Base-by-base conservation (phyloP, 352 stramenopile species). In the Thraustotheca clavata region DNA sequence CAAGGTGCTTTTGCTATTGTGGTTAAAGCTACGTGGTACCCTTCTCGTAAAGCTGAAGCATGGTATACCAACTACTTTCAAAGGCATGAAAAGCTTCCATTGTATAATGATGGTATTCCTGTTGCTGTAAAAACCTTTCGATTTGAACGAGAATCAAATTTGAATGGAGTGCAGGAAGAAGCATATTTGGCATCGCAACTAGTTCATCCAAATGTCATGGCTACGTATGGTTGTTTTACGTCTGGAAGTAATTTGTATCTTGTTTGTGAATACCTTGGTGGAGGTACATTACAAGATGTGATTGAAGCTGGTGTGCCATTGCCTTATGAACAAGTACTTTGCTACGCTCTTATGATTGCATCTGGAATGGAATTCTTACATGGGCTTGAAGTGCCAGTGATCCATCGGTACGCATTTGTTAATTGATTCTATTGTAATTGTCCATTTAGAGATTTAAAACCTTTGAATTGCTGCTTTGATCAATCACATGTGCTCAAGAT, bases 311-410 rank as follows among this genome's bases (percentile, higher is more conserved):
- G 62, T 20, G 67, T 69, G 0, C 63, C 63, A 3, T 55, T 91
- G 43, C 71, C 78, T 16, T 91, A 91, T 41, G 80, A 85, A 33
- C 77, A 73, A 32, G 76, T 78, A 36, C 65, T 91, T 41, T 76
- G 75, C 0, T 91, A 91, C 67, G 82, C 82, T 4, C 80, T 86
- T 40, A 88, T 88, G 76, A 86, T 91, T 32, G 82, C 82, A 11
- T 83, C 88, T 59, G 82, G 82, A 20, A 91, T 91, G 82, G 80
- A 77, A 2, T 91, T 91, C 62, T 60, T 91, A 39, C 82, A 91
- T 35, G 76, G 77, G 0, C 70, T 91, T 3, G 74, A 78, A 0
- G 77, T 91, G 16, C 82, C 82, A 0, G 88, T 91, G 61, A 84
- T 91, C 27, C 82, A 91, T 62, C 76, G 82, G 74, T 84, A 49